Conservation (phyloP, 1,139 yeast genomes). For the Hansenula lynferdii region DNA sequence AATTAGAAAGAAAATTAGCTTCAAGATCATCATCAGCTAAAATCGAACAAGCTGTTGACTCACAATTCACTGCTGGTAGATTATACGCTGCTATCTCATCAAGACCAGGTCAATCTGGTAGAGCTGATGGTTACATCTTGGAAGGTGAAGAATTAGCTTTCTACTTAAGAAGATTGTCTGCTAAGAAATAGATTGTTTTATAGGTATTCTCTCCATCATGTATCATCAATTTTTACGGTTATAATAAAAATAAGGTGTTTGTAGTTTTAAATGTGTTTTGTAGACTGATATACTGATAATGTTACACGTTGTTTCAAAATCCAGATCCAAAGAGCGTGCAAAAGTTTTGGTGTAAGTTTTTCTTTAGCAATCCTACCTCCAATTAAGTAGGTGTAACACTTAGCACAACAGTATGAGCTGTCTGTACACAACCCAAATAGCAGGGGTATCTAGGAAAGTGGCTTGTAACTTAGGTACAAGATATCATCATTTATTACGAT, state of each 20-base stretch:
- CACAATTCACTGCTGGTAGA: conserved; percentile 98
- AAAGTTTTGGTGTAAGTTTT: too few species aligned
- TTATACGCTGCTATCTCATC: conserved; percentile 98
- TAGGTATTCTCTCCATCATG: conserved; percentile 13
- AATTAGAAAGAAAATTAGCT: conserved; percentile 88
- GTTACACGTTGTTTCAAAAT: too few species aligned
- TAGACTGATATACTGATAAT: too few species aligned
- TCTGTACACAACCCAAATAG: too few species aligned
- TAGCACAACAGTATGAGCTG: too few species aligned
- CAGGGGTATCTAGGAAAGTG: too few species aligned
- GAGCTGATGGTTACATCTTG: conserved; percentile 99
- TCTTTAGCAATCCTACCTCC: too few species aligned
- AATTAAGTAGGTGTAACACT: too few species aligned
- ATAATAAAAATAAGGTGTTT: conserved; percentile 2
- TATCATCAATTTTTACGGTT: conserved; percentile 24
- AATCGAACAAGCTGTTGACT: conserved; percentile 86
- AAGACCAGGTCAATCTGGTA: conserved; percentile 99
- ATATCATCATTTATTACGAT: too few species aligned
- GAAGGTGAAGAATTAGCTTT: conserved; percentile 99
- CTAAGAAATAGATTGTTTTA: conserved; percentile 76
- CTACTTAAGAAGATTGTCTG: conserved; percentile 99
- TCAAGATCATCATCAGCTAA: conserved; percentile 81
- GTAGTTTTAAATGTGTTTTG: too few species aligned
- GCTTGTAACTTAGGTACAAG: too few species aligned
- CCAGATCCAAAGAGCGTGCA: too few species aligned